Conservation (phyloP, 2,329 filamentous ascomycete genomes). For the Acarospora socialis region DNA sequence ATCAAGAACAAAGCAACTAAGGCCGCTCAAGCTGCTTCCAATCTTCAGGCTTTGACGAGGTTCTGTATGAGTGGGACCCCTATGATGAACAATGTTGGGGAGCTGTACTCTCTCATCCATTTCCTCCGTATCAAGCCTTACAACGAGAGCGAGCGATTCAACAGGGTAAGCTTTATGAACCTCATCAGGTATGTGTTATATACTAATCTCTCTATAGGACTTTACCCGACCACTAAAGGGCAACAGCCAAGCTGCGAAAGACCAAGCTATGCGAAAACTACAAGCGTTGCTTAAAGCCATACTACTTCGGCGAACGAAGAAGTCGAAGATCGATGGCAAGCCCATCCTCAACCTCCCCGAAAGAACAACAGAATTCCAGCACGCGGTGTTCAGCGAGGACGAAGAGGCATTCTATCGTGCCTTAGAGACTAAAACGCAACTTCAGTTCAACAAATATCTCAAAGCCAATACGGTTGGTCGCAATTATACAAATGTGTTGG, state of each 20-base stretch:
- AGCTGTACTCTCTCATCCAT: conserved; percentile 61
- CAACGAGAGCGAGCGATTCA: conserved; percentile 48
- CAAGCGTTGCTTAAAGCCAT: conserved; percentile 65
- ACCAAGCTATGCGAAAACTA: conserved; percentile 51
- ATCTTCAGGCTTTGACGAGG: conserved; percentile 46
- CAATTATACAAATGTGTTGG: conserved; percentile 67
- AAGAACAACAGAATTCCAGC: conserved; percentile 46
- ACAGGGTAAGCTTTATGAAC: conserved; percentile 30
- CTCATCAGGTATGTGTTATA: conserved; percentile 1
- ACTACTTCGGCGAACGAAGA: conserved; percentile 70
- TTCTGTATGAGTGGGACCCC: conserved; percentile 71
- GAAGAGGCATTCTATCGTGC: conserved; percentile 51
- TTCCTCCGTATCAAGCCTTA: conserved; percentile 71
- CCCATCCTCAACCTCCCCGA: conserved; percentile 57
- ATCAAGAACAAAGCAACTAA: conserved; percentile 63
- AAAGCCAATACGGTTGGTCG: conserved; percentile 51
- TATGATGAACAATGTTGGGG: conserved; percentile 74
- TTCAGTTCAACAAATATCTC: conserved; percentile 66
- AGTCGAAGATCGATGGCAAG: conserved; percentile 62
- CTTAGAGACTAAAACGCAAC: conserved; percentile 51
- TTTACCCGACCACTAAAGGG: conserved; percentile 40
- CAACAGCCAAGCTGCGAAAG: conserved; percentile 19
- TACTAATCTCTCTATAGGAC: conserved; percentile 22
- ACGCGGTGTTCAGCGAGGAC: conserved; percentile 53
- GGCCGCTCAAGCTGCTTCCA: conserved; percentile 44